Evolutionary conservation across 768 basidiomycete genomes (phyloP).

Genomic region (Mycena galericulata): DNA sequence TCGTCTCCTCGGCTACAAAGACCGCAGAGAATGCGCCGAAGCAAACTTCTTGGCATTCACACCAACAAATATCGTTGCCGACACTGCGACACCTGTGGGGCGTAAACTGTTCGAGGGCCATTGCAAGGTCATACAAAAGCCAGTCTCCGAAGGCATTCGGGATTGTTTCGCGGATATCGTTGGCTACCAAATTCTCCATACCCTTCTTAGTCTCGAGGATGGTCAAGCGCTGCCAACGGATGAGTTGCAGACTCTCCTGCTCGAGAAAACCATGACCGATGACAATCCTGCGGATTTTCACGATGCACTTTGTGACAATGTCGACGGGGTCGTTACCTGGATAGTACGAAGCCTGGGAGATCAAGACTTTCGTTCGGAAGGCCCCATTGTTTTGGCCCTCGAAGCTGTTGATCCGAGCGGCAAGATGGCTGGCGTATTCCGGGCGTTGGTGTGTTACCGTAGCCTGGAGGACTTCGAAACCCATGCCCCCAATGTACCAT

Average conservation of each 20-base stretch:
- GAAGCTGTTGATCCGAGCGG: constrained; percentile 47
- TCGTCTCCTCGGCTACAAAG: constrained; percentile 79
- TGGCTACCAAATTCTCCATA: constrained; percentile 67
- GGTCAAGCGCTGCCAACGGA: constrained; percentile 36
- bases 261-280: constrained; percentile 45
- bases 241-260: constrained; percentile 51
- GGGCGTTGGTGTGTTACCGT: constrained; percentile 65
- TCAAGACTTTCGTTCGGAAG: constrained; percentile 67
- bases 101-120: constrained; percentile 66
- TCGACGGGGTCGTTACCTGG: constrained; percentile 68
- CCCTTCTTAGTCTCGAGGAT: constrained; percentile 49
- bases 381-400: constrained; percentile 64
- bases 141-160: constrained; percentile 61
- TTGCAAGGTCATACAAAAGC: constrained; percentile 69
- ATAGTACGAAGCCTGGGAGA: constrained; percentile 76
- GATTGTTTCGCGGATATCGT: constrained; percentile 79
- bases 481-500: constrained; percentile 77
- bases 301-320: constrained; percentile 52
- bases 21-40: constrained; percentile 73
- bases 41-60: constrained; percentile 76
- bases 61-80: constrained; percentile 70
- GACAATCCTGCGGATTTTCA: constrained; percentile 47
- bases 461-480: constrained; percentile 57
- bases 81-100: constrained; percentile 51
- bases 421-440: constrained; percentile 59